Evolutionary conservation across 2,329 filamentous ascomycete species (phyloP).

Genomic region (Triangularia setosa): DNA sequence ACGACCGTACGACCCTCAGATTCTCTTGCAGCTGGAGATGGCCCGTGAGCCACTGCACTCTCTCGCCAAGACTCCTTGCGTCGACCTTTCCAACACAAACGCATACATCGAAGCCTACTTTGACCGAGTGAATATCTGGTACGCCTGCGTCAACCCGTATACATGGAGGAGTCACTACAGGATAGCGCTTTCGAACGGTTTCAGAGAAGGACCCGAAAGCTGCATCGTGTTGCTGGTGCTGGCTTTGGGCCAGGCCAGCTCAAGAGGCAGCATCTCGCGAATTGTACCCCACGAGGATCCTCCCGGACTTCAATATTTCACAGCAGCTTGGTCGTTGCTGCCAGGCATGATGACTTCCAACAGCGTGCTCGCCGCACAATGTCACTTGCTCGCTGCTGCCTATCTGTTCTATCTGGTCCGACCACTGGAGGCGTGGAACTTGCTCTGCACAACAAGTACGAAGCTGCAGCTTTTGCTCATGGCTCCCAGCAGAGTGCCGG

Average conservation of each 20-base stretch:
- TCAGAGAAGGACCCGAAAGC: constrained; percentile 74
- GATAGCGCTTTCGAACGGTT: constrained; percentile 69
- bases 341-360: constrained; percentile 77
- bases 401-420: constrained; percentile 81
- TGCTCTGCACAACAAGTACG: constrained; percentile 74
- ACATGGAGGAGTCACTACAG: constrained; percentile 75
- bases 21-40: constrained; percentile 79
- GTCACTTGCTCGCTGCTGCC: constrained; percentile 73
- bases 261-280: constrained; percentile 71
- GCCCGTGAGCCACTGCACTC: constrained; percentile 69
- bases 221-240: constrained; percentile 78
- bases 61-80: constrained; percentile 58
- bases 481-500: constrained; percentile 65
- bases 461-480: constrained; percentile 77
- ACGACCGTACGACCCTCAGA: constrained; percentile 73
- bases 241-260: constrained; percentile 71
- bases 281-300: constrained; percentile 66
- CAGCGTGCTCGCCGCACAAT: constrained; percentile 73
- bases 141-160: constrained; percentile 79
- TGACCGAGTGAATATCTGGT: constrained; percentile 77
- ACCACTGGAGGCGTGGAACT: constrained; percentile 77
- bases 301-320: constrained; percentile 75
- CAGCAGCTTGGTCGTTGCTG: constrained; percentile 72
- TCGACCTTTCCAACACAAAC: constrained; percentile 70
- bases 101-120: constrained; percentile 78